Evolutionary conservation across 2,329 filamentous ascomycete genomes (phyloP).

Genomic region (Colletotrichum higginsianum): DNA sequence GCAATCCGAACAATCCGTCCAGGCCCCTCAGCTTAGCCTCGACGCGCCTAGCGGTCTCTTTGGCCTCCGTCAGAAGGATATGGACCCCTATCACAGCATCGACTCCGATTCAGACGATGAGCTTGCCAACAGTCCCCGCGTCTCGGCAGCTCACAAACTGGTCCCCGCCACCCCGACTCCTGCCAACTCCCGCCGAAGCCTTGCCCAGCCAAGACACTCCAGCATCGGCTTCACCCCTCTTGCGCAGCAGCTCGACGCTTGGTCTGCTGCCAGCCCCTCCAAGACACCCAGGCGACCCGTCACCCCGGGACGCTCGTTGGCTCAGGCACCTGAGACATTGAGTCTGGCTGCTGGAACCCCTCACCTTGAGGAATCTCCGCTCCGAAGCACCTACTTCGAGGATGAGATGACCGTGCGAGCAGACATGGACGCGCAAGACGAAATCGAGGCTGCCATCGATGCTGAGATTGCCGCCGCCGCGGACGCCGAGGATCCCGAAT

Average conservation of each 20-base stretch:
- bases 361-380: slow-evolving; percentile 54
- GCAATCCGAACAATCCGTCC: slow-evolving; percentile 29
- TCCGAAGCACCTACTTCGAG: slow-evolving; percentile 70
- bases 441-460: slow-evolving; percentile 54
- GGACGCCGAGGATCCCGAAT: slow-evolving; percentile 52
- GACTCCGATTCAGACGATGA: slow-evolving; percentile 73
- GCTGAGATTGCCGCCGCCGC: slow-evolving; percentile 49
- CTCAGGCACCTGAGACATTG: slow-evolving; percentile 2
- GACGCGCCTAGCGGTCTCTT: slow-evolving; percentile 52
- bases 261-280: slow-evolving; percentile 73
- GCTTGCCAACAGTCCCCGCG: slow-evolving; percentile 52
- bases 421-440: slow-evolving; percentile 51
- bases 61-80: slow-evolving; percentile 63
- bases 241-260: slow-evolving; percentile 72
- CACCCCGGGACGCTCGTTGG: not conserved
- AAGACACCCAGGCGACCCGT: slow-evolving; percentile 50
- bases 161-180: slow-evolving; percentile 61
- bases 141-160: slow-evolving; percentile 38
- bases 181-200: slow-evolving; percentile 48
- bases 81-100: slow-evolving; percentile 58
- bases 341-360: slow-evolving; percentile 39
- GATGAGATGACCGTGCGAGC: slow-evolving; percentile 69
- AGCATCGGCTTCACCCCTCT: slow-evolving; percentile 75
- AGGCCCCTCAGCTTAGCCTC: slow-evolving; percentile 49
- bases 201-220: slow-evolving; percentile 46